A percentile compares a stretch with the other conserved stretches of the same genome.
Evolutionary conservation across 2,329 filamentous ascomycete species (phyloP).

Genomic region (Phyllosticta capitalensis): DNA sequence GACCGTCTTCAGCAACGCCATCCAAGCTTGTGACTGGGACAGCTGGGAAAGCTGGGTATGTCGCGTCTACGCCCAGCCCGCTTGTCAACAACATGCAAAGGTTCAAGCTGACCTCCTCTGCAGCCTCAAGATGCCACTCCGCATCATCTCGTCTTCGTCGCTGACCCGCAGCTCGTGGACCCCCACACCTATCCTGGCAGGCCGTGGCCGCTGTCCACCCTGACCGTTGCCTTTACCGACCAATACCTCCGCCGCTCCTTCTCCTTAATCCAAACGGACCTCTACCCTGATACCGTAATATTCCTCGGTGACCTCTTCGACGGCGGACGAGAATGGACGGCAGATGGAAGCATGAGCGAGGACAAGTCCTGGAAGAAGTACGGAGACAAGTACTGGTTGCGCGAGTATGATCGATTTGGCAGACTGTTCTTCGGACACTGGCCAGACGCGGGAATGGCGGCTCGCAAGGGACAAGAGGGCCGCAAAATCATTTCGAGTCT

Average conservation of each 20-base stretch:
- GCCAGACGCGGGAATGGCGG: slow-evolving; percentile 46
- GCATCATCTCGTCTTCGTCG: slow-evolving; percentile 74
- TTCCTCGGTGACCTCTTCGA: slow-evolving; percentile 95
- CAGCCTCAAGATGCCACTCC: slow-evolving; percentile 71
- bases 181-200: slow-evolving; percentile 90
- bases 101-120: slow-evolving; percentile 12
- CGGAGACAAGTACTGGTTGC: slow-evolving; percentile 72
- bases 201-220: slow-evolving; percentile 58
- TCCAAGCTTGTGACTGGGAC: slow-evolving; percentile 68
- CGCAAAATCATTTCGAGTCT: slow-evolving; percentile 74
- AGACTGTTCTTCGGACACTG: slow-evolving; percentile 70
- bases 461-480: slow-evolving; percentile 52
- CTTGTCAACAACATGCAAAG: not conserved
- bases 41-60: slow-evolving; percentile 88
- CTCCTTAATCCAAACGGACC: slow-evolving; percentile 59
- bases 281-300: slow-evolving; percentile 79
- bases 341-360: slow-evolving; percentile 42
- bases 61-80: slow-evolving; percentile 4
- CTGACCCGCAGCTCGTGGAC: slow-evolving; percentile 87
- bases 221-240: slow-evolving; percentile 69
- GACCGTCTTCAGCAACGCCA: slow-evolving; percentile 60
- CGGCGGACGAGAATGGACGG: slow-evolving; percentile 90
- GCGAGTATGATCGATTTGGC: slow-evolving; percentile 79
- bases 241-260: slow-evolving; percentile 82
- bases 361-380: slow-evolving; percentile 66